Evolutionary conservation across 805 yeast genomes (phyloP).

Genomic region (Barnettozyma pratensis): DNA sequence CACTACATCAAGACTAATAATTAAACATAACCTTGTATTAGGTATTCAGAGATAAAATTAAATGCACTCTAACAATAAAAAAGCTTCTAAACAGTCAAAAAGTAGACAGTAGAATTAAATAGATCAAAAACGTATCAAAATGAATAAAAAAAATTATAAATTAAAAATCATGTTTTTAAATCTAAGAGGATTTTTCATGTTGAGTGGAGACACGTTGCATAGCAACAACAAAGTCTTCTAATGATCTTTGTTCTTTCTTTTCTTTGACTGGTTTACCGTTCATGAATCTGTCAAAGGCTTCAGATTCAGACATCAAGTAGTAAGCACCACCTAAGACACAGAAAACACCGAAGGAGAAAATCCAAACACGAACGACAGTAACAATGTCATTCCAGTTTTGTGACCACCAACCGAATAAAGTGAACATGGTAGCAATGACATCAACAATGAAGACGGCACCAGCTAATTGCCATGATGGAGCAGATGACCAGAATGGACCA

Average conservation of each 20-base stretch:
- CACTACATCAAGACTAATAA: background rate
- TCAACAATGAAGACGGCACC: slow-evolving; percentile 92
- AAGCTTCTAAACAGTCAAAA: slow-evolving; percentile 2
- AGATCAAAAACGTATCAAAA: slow-evolving; percentile 3
- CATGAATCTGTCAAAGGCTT: slow-evolving; percentile 76
- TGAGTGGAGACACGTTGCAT: slow-evolving; percentile 89
- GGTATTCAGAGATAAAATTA: slow-evolving; percentile 6
- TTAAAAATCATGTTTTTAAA: slow-evolving; percentile 1
- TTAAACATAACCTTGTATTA: slow-evolving; percentile 5
- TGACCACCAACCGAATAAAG: slow-evolving; percentile 96
- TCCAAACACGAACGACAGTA: slow-evolving; percentile 90
- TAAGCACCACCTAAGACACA: slow-evolving; percentile 95
- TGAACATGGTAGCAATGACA: slow-evolving; percentile 86
- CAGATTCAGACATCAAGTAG: slow-evolving; percentile 84
- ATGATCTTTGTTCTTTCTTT: slow-evolving; percentile 54
- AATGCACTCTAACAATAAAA: slow-evolving; percentile 7
- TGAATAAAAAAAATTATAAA: slow-evolving; percentile 3
- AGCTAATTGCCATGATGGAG: slow-evolving; percentile 94
- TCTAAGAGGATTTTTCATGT: slow-evolving; percentile 72
- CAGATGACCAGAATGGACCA: slow-evolving; percentile 97
- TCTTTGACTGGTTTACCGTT: slow-evolving; percentile 71
- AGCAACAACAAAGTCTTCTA: slow-evolving; percentile 80
- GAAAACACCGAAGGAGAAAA: slow-evolving; percentile 96
- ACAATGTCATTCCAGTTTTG: slow-evolving; percentile 97
- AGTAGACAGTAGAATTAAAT: slow-evolving; percentile 1